Evolutionary conservation across 2,329 filamentous ascomycete genomes (phyloP).

Genomic region (Penicillium sp.): DNA sequence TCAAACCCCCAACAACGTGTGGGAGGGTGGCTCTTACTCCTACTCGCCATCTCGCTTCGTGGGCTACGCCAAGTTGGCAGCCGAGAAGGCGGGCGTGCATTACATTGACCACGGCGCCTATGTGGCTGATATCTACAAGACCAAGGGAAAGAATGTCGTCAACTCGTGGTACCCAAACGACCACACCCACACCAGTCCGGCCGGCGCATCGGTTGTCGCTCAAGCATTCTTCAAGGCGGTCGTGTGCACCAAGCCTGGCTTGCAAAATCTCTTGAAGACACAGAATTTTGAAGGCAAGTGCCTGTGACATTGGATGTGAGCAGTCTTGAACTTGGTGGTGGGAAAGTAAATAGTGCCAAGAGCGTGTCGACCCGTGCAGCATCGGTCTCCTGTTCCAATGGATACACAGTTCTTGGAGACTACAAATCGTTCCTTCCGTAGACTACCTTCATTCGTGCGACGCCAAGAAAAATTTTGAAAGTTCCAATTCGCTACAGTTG

Average conservation of each 20-base stretch:
- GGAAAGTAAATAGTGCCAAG: not conserved
- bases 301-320: constrained; percentile 12
- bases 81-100: constrained; percentile 41
- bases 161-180: constrained; percentile 53
- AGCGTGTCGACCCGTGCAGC: too few species aligned
- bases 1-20: constrained; percentile 59
- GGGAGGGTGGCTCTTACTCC: constrained; percentile 51
- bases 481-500: too few species aligned
- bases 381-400: too few species aligned
- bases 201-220: constrained; percentile 52
- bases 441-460: too few species aligned
- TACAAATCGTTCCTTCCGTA: too few species aligned
- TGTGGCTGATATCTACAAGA: constrained; percentile 48
- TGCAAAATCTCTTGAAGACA: constrained; percentile 35
- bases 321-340: not conserved
- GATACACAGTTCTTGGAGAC: too few species aligned
- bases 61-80: constrained; percentile 48
- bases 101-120: constrained; percentile 59
- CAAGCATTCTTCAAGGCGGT: constrained; percentile 56
- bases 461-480: too few species aligned
- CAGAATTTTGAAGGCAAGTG: constrained; percentile 25
- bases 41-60: constrained; percentile 51
- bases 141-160: constrained; percentile 46
- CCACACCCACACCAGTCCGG: constrained; percentile 57
- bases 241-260: constrained; percentile 43